A percentile compares a stretch with the other conserved stretches of the same genome.
phyloP scores from a whole-genome alignment of 2,329 filamentous ascomycete genomes.

The Colletotrichum falcatum region DNA sequence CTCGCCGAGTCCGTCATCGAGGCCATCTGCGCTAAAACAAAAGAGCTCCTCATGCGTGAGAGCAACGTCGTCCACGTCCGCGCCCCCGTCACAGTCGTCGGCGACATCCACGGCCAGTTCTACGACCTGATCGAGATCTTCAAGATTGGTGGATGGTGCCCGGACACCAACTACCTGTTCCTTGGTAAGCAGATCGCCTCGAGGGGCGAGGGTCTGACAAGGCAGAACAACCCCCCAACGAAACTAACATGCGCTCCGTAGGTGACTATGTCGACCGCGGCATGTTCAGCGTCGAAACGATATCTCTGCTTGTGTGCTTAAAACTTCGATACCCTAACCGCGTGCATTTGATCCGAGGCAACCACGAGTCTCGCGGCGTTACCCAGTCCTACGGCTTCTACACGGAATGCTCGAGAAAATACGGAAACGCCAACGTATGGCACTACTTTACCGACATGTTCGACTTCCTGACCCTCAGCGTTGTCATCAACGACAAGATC shows the following conservation, averaged over 20 bases:
- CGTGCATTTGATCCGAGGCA: conserved; percentile 95
- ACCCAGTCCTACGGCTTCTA: conserved; percentile 99
- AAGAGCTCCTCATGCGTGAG: conserved; percentile 99
- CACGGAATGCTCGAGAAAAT: conserved; percentile 97
- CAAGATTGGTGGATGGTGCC: conserved; percentile 96
- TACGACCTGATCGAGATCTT: conserved; percentile 99
- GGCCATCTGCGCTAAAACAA: conserved; percentile 98
- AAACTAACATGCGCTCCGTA: conserved; percentile 49
- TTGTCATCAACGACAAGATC: conserved; percentile 98
- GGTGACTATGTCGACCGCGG: conserved; percentile 98
- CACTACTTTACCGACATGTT: conserved; percentile 99
- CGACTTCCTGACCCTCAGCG: conserved; percentile 95
- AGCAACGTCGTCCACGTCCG: conserved; percentile 99
- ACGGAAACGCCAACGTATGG: conserved; percentile 98
- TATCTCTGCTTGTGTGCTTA: conserved; percentile 95
- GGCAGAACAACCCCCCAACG: neutral
- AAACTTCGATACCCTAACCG: conserved; percentile 97
- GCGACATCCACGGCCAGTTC: conserved; percentile 98
- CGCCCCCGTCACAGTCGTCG: conserved; percentile 95
- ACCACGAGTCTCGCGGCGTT: conserved; percentile 97
- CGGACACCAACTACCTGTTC: conserved; percentile 98
- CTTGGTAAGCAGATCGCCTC: conserved; percentile 71
- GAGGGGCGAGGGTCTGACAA: neutral
- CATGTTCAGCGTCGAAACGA: conserved; percentile 98
- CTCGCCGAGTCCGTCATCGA: conserved; percentile 98